phyloP scores from a whole-genome alignment of 495 filamentous ascomycete genomes.

The Talaromyces stipitatus region DNA sequence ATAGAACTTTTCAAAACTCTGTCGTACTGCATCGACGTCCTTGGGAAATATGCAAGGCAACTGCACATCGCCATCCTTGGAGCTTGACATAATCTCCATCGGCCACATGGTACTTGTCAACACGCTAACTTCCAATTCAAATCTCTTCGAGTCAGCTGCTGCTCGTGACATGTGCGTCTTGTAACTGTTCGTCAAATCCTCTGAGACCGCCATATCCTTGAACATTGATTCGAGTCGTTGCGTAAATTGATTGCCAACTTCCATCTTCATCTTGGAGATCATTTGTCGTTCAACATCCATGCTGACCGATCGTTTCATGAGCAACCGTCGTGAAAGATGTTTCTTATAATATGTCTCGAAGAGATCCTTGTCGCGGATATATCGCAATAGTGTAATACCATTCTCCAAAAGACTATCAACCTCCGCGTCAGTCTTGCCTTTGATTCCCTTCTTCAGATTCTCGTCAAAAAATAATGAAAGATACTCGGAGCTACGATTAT shows the following conservation, averaged over 20 bases:
- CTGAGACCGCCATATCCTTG: constrained; percentile 87
- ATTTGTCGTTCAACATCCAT: constrained; percentile 90
- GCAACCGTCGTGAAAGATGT: constrained; percentile 76
- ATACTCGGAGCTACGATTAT: constrained; percentile 75
- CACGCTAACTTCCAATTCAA: constrained; percentile 76
- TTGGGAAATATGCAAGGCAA: constrained; percentile 61
- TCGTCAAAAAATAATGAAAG: constrained; percentile 97
- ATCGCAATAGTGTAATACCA: constrained; percentile 77
- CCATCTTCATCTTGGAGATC: constrained; percentile 92
- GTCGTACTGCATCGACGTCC: constrained; percentile 67
- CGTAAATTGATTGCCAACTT: constrained; percentile 91
- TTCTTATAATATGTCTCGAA: constrained; percentile 99
- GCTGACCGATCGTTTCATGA: constrained; percentile 80
- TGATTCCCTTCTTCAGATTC: constrained; percentile 88
- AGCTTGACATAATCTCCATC: constrained; percentile 67
- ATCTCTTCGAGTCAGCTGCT: constrained; percentile 54
- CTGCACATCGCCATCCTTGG: constrained; percentile 43
- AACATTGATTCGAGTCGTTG: constrained; percentile 95
- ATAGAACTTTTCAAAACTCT: constrained; percentile 88
- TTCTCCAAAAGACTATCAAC: constrained; percentile 86
- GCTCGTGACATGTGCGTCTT: constrained; percentile 56
- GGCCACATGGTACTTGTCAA: constrained; percentile 95
- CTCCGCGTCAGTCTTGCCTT: constrained; percentile 84
- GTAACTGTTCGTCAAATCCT: constrained; percentile 73
- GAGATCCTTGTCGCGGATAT: constrained; percentile 85